A percentile compares a stretch with the other conserved stretches of the same genome.
phyloP scores from a whole-genome alignment of 495 filamentous ascomycete genomes.

The Penicillium maclennaniae region DNA sequence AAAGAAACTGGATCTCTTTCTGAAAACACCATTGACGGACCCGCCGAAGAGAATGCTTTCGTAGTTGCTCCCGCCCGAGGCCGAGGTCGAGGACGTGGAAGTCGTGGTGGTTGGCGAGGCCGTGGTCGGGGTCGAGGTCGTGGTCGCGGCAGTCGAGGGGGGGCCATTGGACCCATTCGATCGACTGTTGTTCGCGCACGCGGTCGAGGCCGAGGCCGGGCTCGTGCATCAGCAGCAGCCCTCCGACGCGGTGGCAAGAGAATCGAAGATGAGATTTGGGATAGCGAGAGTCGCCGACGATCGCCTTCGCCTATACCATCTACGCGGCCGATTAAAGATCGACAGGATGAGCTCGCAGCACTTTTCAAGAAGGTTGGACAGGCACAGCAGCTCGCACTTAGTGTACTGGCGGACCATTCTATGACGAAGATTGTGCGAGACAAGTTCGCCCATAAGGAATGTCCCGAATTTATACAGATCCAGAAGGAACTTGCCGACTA shows the following conservation, averaged over 20 bases:
- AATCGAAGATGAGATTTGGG: constrained; percentile 33
- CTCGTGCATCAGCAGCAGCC: constrained; percentile 3
- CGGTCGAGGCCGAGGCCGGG: constrained; percentile 29
- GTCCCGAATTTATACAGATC: constrained; percentile 39
- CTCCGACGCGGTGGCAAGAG: constrained; percentile 21
- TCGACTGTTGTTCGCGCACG: constrained; percentile 20
- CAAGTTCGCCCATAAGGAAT: constrained; percentile 40
- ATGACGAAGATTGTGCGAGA: constrained; percentile 37
- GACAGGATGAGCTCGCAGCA: constrained; percentile 40
- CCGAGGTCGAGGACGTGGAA: constrained; percentile 25
- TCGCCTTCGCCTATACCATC: constrained; percentile 35
- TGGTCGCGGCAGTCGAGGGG: constrained; percentile 34
- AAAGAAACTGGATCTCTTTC: constrained; percentile 13
- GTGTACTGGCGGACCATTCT: constrained; percentile 36
- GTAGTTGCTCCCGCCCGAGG: constrained; percentile 18
- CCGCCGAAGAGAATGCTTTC: constrained; percentile 1
- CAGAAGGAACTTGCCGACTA: constrained; percentile 19
- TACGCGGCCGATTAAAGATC: constrained; percentile 36
- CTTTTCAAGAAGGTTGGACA: constrained; percentile 43
- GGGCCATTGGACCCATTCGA: constrained; percentile 16
- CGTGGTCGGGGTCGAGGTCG: constrained; percentile 36
- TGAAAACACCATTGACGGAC: constrained; percentile 18
- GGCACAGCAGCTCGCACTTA: constrained; percentile 37
- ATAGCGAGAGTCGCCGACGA: constrained; percentile 26
- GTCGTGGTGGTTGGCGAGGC: constrained; percentile 24